A percentile compares a stretch with the other conserved stretches of the same genome.
Evolutionary conservation across 257 asterid genomes (phyloP).

Genomic region (Coffea canephora): DNA sequence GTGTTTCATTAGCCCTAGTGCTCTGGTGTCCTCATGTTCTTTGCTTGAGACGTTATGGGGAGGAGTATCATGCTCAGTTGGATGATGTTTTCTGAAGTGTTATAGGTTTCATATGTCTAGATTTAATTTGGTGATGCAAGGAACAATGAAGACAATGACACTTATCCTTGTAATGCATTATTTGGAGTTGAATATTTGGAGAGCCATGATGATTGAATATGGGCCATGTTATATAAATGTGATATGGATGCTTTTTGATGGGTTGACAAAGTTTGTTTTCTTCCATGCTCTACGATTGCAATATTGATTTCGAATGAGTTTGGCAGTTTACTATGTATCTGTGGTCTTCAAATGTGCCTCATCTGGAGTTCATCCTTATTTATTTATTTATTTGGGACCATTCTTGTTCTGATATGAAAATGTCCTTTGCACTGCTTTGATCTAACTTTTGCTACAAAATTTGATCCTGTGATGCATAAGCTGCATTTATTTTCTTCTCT

Average conservation of each 20-base stretch:
- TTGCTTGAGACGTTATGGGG: conserved; percentile 49
- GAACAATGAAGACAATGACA: conserved; percentile 4
- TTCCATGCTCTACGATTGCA: not conserved
- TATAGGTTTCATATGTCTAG: conserved; percentile 29
- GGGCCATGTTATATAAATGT: not conserved
- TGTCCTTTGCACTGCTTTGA: not conserved
- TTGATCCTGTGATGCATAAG: not conserved
- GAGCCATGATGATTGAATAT: not conserved
- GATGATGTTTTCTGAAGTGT: conserved; percentile 38
- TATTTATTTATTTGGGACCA: not conserved
- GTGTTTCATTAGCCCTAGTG: conserved; percentile 31
- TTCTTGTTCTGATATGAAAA: not conserved
- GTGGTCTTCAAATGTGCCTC: not conserved
- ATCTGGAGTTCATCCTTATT: not conserved
- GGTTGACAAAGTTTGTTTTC: not conserved
- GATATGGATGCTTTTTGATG: not conserved
- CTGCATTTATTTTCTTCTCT: not conserved
- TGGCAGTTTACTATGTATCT: not conserved
- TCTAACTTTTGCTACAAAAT: not conserved
- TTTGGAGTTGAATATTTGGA: conserved; percentile 2
- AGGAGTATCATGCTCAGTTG: conserved; percentile 44
- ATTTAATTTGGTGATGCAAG: conserved; percentile 8
- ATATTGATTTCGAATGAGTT: not conserved
- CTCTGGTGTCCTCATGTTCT: conserved; percentile 61
- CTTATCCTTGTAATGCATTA: conserved; percentile 12